Conservation (phyloP, 1,284 basidiomycete genomes). For the Hypsizygus ulmarius region DNA sequence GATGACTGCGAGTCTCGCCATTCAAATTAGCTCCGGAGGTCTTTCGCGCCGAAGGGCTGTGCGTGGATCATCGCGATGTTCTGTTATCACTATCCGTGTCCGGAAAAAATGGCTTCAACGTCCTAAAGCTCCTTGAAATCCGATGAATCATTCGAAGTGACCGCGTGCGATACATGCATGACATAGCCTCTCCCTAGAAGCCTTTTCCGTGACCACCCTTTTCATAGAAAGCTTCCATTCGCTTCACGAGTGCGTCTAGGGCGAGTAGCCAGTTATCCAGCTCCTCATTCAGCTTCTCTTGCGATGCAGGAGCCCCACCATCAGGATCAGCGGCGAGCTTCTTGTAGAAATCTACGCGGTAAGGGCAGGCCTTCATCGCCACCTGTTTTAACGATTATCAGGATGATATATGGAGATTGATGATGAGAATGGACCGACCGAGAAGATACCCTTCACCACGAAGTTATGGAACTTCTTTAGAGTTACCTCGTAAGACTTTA, state of each 20-base stretch:
- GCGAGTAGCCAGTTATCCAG: conserved; percentile 69
- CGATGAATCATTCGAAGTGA: background rate
- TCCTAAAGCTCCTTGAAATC: background rate
- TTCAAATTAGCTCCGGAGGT: too few species aligned
- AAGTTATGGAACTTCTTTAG: conserved; percentile 90
- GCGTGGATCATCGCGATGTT: background rate
- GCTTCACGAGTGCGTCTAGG: conserved; percentile 67
- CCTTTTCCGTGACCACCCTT: conserved; percentile 52
- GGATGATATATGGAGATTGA: background rate
- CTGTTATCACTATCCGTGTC: background rate
- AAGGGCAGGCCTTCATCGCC: conserved; percentile 97
- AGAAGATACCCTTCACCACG: conserved; percentile 81
- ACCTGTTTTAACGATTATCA: conserved; percentile 47
- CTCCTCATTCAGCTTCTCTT: conserved; percentile 67
- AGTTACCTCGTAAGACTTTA: conserved; percentile 78
- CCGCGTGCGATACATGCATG: background rate
- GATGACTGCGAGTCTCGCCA: background rate
- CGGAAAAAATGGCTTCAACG: background rate
- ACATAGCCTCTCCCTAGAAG: conserved; percentile 33
- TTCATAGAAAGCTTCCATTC: conserved; percentile 75
- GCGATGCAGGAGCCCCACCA: conserved; percentile 52
- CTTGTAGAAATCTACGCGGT: conserved; percentile 84
- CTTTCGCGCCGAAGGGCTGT: too few species aligned
- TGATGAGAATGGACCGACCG: conserved; percentile 54
- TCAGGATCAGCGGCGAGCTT: conserved; percentile 79